phyloP scores from a whole-genome alignment of 345 rosid genomes.

The Populus tremula region DNA sequence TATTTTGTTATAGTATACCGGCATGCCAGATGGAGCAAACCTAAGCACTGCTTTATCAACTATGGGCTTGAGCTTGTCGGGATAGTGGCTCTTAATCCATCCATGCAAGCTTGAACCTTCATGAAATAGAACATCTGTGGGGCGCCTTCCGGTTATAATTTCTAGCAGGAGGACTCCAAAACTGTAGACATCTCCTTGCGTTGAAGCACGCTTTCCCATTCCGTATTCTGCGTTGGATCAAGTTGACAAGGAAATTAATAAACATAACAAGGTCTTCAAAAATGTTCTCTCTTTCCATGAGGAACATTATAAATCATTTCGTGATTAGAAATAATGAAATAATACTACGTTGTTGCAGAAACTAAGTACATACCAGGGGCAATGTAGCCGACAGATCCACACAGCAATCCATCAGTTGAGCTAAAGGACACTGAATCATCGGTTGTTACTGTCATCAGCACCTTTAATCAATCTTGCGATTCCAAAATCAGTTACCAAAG shows the following conservation, averaged over 20 bases:
- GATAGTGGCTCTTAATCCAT: slow-evolving; percentile 73
- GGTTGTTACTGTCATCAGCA: slow-evolving; percentile 30
- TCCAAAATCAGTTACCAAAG: slow-evolving; percentile 87
- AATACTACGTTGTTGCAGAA: neutral
- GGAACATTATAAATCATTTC: neutral
- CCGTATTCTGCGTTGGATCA: slow-evolving; percentile 64
- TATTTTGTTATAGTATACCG: slow-evolving; percentile 28
- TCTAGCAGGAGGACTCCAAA: slow-evolving; percentile 80
- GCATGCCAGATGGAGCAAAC: slow-evolving; percentile 34
- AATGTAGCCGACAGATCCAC: slow-evolving; percentile 90
- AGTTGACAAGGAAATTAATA: neutral
- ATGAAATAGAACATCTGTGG: slow-evolving; percentile 54
- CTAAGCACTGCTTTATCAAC: slow-evolving; percentile 55
- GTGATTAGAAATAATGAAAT: neutral
- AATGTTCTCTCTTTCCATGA: neutral
- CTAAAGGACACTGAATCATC: slow-evolving; percentile 54
- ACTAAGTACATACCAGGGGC: slow-evolving; percentile 66
- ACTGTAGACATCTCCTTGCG: slow-evolving; percentile 83
- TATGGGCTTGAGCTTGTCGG: slow-evolving; percentile 51
- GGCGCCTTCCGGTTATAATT: slow-evolving; percentile 65
- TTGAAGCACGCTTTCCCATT: slow-evolving; percentile 71
- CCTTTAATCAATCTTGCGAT: slow-evolving; percentile 64
- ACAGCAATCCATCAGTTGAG: slow-evolving; percentile 69
- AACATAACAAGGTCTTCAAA: neutral
- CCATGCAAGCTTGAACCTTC: slow-evolving; percentile 75